These are phyloP conservation scores for Breviolum minutum DNA, from an alignment of 73 alveolate species.

Conservation along the genomic window DNA sequence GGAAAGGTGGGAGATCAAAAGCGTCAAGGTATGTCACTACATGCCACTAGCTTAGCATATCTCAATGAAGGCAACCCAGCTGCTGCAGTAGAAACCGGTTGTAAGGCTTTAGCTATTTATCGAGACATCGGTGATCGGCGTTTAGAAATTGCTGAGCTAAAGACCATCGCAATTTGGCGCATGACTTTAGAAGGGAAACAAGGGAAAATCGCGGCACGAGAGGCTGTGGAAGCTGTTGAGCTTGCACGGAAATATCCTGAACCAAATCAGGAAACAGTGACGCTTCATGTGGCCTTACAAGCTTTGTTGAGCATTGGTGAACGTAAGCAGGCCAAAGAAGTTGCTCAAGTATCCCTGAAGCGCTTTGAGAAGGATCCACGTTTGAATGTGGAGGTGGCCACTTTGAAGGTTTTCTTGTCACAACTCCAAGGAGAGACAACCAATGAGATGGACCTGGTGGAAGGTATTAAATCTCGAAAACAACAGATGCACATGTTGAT, in stretches of 20 bases:
- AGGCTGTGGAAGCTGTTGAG: slow-evolving; percentile 78
- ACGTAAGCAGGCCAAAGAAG: slow-evolving; percentile 14
- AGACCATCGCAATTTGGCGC: slow-evolving; percentile 88
- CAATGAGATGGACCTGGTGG: slow-evolving; percentile 79
- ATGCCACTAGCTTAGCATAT: slow-evolving; percentile 56
- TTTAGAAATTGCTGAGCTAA: slow-evolving; percentile 85
- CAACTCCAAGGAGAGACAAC: not conserved
- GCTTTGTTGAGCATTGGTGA: slow-evolving; percentile 78
- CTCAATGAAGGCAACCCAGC: slow-evolving; percentile 61
- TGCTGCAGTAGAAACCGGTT: slow-evolving; percentile 46
- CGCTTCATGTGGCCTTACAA: slow-evolving; percentile 77
- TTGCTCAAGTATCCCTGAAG: slow-evolving; percentile 52
- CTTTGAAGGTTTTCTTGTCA: slow-evolving; percentile 37
- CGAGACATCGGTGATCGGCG: slow-evolving; percentile 95
- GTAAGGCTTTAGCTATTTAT: slow-evolving; percentile 66
- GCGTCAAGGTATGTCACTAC: slow-evolving; percentile 83
- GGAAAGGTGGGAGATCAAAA: slow-evolving; percentile 64
- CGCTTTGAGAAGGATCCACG: slow-evolving; percentile 63
- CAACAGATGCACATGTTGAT: slow-evolving; percentile 82
- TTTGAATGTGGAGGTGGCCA: slow-evolving; percentile 8
- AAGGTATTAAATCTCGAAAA: slow-evolving; percentile 88
- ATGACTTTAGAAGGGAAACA: slow-evolving; percentile 74
- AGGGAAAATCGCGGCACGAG: slow-evolving; percentile 77
- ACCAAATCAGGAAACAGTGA: slow-evolving; percentile 91
- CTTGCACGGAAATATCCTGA: slow-evolving; percentile 84